Percentiles rank a stretch among this genome's conserved stretches.
phyloP scores from a whole-genome alignment of 163 green algal species.

The Trebouxiophyceae sp. region DNA sequence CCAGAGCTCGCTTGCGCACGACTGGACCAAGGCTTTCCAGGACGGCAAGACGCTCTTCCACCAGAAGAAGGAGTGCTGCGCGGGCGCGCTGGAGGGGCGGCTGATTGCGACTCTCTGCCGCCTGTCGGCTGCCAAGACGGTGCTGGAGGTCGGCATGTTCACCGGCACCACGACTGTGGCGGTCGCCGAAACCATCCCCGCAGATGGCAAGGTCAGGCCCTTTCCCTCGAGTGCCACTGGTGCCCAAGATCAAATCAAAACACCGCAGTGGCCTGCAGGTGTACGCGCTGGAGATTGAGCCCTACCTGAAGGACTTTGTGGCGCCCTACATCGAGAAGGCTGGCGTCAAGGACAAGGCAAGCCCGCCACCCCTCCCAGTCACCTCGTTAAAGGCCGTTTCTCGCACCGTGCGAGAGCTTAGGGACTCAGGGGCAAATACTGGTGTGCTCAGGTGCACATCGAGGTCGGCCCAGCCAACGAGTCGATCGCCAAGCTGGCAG shows the following conservation, averaged over 20 bases:
- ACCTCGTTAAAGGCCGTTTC: not conserved
- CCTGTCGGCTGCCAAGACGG: slow-evolving; percentile 31
- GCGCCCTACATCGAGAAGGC: slow-evolving; percentile 29
- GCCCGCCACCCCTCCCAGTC: too few relatives aligned
- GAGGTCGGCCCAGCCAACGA: slow-evolving; percentile 26
- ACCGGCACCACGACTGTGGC: slow-evolving; percentile 39
- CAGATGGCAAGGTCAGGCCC: slow-evolving; percentile 41
- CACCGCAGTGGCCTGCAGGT: slow-evolving; percentile 32
- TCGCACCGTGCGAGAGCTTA: not conserved
- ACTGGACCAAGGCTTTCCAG: too few relatives aligned
- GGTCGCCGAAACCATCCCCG: slow-evolving; percentile 34
- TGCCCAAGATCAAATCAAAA: too few relatives aligned
- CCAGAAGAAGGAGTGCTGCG: slow-evolving; percentile 40
- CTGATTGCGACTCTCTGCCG: slow-evolving; percentile 31
- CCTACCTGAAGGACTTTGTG: slow-evolving; percentile 36
- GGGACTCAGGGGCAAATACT: not conserved
- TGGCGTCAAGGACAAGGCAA: slow-evolving; percentile 22
- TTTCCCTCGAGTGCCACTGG: too few relatives aligned
- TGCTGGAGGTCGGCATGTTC: slow-evolving; percentile 52
- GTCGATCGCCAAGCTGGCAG: slow-evolving; percentile 18
- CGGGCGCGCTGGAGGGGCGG: slow-evolving; percentile 25
- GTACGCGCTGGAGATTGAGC: slow-evolving; percentile 41
- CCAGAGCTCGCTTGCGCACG: slow-evolving; percentile 8
- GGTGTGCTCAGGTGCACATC: not conserved
- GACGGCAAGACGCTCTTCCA: slow-evolving; percentile 36